Evolutionary conservation across 2,329 filamentous ascomycete species (phyloP), one percentile per base, ranked within the genome.

Genomic region (Epichloe gansuensis): DNA sequence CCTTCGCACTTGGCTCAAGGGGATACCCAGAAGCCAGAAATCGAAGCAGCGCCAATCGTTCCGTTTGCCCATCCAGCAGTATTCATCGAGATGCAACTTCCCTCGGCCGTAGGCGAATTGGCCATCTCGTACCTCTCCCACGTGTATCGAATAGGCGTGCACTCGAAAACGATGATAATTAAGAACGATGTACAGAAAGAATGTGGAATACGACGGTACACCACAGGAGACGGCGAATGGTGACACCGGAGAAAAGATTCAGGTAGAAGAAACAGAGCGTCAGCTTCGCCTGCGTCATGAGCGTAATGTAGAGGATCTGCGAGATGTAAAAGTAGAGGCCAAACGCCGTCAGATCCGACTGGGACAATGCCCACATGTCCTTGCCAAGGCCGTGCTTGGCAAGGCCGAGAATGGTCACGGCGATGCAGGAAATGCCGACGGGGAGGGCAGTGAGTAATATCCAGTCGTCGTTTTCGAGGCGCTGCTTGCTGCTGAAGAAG

Each of bases 211-310:
- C 34, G 15, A 48, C 48, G 3, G 44, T 69, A n/a, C 46, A 65
- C 62, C 66, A 69, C 5, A 74, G 61, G 3, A 71, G 12, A 13
- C 61, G 60, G n/a, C 68, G 65, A 4, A 75, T 65, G 1, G 46
- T 52, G 1, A 39, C 51, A 0, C 60, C 60, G 1, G 70, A 70
- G 55, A 78, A 78, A 51, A 78, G 72, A 35, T 72, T 70, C 37
- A 74, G 65, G 60, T 76, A 78, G 61, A 78, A 75, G 58, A 74
- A 65, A 4, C 77, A 65, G 43, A 78, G 66, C 7, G 73, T 71
- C 13, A 75, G 59, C 56, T 77, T 75, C 42, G 73, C 66, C 42
- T 73, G 61, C 7, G 67, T 60, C 13, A 75, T 61, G 12, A 69
- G 61, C 1, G 64, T 52, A 55, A 75, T 72, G 60, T 76, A 74